Conservation (phyloP, 2,329 filamentous ascomycete species). For the Graphiopsis chlorocephala region DNA sequence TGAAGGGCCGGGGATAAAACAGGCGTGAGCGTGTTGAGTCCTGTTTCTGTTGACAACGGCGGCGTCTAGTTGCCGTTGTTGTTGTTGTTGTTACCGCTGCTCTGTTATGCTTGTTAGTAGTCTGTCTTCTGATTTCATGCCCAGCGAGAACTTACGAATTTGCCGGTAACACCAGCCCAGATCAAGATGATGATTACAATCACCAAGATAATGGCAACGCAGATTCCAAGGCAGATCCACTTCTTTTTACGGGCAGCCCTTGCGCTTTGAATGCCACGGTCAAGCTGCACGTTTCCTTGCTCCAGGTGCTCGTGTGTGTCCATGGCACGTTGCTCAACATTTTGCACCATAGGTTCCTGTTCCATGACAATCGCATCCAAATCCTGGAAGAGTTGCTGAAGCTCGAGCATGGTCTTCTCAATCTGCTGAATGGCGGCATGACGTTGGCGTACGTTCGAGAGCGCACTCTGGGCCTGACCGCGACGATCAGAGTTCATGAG, state of each 20-base stretch:
- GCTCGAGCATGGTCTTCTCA: constrained; percentile 81
- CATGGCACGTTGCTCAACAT: constrained; percentile 84
- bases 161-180: constrained; percentile 15
- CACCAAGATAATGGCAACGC: constrained; percentile 35
- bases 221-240: constrained; percentile 88
- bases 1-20: not conserved
- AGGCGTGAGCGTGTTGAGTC: not conserved
- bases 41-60: not conserved
- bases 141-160: constrained; percentile 11
- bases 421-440: constrained; percentile 90
- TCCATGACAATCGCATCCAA: constrained; percentile 82
- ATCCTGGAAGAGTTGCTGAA: constrained; percentile 84
- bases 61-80: constrained; percentile 3
- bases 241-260: constrained; percentile 84
- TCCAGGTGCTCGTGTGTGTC: constrained; percentile 80
- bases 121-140: not conserved
- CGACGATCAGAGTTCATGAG: constrained; percentile 77
- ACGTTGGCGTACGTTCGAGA: constrained; percentile 76
- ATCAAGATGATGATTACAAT: constrained; percentile 17
- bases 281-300: constrained; percentile 81
- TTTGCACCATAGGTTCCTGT: constrained; percentile 75
- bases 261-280: constrained; percentile 76
- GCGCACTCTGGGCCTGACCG: constrained; percentile 75
- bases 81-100: constrained; percentile 14
- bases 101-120: not conserved